Evolutionary conservation across 2,329 filamentous ascomycete species (phyloP), one percentile per base, ranked within the genome.

Genomic region (Exophiala dermatitidis): DNA sequence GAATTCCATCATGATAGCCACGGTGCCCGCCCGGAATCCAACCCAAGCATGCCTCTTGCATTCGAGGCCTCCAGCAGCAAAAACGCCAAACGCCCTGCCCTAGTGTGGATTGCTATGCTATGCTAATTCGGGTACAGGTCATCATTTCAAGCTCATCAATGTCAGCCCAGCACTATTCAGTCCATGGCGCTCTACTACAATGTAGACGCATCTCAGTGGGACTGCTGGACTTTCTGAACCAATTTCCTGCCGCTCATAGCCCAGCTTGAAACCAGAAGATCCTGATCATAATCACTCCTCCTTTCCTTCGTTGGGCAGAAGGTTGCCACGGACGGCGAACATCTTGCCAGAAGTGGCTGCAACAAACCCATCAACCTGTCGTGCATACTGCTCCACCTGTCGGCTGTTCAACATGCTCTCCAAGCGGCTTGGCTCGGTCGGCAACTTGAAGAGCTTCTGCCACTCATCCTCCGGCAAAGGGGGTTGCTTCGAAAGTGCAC

Each of bases 401-500:
- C 90, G 83, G 59, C 88, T 90, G 71, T 96, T 95, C 68, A 98
- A 78, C 80, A 98, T 88, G 62, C 86, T 88, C 77, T 97, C 91
- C 63, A 97, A 76, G 62, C 91, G 80, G 74, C 86, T 95, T 52
- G 93, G 91, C 77, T 97, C 91, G 69, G 89, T 85, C 29, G 93
- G 93, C 63, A 98, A 81, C 82, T 98, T 98, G 82, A 97, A 98
- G 65, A 97, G 79, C 69, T 88, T 85, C 75, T 95, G 88, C 90
- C 90, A 98, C 78, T 98, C 93, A 67, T 97, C 91, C 76, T 98
- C 93, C 36, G 93, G 90, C 46, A 97, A 81, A 36, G 83, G 83
- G 38, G 85, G 72, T 74, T 97, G 90, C 80, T 97, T 97, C 63
- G 91, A 86, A 36, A 89, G 83, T 53, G 81, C 79, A 53, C 93